These are phyloP conservation scores for Lichtheimia ramosa DNA, from an alignment of 371 early-diverging fungal genomes.

Conservation along the genomic window DNA sequence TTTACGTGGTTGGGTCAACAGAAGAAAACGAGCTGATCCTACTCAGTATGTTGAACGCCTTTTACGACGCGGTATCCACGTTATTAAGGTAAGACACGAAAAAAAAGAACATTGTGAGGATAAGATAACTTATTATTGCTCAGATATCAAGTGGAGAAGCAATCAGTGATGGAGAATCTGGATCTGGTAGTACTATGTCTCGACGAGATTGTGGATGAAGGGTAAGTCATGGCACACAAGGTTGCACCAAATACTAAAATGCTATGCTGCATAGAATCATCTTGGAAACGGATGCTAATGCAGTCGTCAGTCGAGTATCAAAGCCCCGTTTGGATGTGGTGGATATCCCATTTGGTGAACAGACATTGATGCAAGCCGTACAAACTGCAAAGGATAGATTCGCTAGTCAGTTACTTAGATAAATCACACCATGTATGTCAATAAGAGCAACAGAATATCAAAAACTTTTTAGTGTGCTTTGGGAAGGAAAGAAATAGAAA, in stretches of 20 bases:
- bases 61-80: slow-evolving; percentile 83
- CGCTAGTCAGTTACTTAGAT: slow-evolving; percentile 75
- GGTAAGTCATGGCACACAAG: slow-evolving; percentile 51
- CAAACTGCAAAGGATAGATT: slow-evolving; percentile 89
- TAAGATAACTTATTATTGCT: background rate
- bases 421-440: too few relatives aligned
- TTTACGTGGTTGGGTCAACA: slow-evolving; percentile 88
- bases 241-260: background rate
- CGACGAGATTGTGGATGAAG: slow-evolving; percentile 96
- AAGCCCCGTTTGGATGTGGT: slow-evolving; percentile 79
- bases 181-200: slow-evolving; percentile 90
- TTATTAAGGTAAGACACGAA: slow-evolving; percentile 75
- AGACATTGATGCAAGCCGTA: slow-evolving; percentile 88
- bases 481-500: too few relatives aligned
- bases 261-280: slow-evolving; percentile 57
- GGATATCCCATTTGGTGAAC: slow-evolving; percentile 89
- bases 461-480: background rate
- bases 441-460: slow-evolving; percentile 2
- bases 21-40: slow-evolving; percentile 96
- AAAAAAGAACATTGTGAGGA: too few relatives aligned
- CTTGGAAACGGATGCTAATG: slow-evolving; percentile 87
- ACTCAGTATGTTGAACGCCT: slow-evolving; percentile 73
- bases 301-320: slow-evolving; percentile 89
- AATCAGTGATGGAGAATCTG: slow-evolving; percentile 85
- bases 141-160: slow-evolving; percentile 89